phyloP scores from a whole-genome alignment of 2,329 filamentous ascomycete species.

The Sarocladium kiliense region DNA sequence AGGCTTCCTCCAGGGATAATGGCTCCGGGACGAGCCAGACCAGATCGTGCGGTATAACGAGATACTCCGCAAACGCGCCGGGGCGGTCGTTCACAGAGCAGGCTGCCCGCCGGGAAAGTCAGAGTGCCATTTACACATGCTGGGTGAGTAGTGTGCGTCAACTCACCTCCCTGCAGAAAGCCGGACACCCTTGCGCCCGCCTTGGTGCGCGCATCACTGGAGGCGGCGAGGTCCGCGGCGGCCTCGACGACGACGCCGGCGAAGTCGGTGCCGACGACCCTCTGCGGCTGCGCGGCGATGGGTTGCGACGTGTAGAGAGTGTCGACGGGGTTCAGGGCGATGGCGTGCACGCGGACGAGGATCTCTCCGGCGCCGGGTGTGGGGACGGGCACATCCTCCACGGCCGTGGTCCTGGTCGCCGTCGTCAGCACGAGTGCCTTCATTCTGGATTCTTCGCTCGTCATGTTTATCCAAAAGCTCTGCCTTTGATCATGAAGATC shows the following conservation, averaged over 20 bases:
- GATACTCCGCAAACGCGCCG: slow-evolving; percentile 39
- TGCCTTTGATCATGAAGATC: too few relatives aligned
- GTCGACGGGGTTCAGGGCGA: slow-evolving; percentile 24
- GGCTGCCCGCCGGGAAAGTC: slow-evolving; percentile 15
- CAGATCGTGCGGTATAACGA: slow-evolving; percentile 28
- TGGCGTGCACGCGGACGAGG: slow-evolving; percentile 18
- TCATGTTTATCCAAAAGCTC: too few relatives aligned
- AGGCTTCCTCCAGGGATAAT: slow-evolving; percentile 30
- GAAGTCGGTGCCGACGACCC: slow-evolving; percentile 35
- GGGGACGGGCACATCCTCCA: slow-evolving; percentile 16
- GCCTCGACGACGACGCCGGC: slow-evolving; percentile 25
- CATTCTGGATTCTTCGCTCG: slow-evolving; percentile 13
- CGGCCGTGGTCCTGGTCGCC: neutral
- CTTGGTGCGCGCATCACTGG: slow-evolving; percentile 14
- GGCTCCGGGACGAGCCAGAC: slow-evolving; percentile 28
- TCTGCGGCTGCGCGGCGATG: slow-evolving; percentile 21
- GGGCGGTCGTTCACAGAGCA: slow-evolving; percentile 35
- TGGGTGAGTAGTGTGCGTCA: too few relatives aligned
- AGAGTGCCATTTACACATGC: too few relatives aligned
- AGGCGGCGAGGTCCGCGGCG: slow-evolving; percentile 11
- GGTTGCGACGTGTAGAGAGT: slow-evolving; percentile 29
- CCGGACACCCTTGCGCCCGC: slow-evolving; percentile 30
- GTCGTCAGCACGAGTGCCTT: slow-evolving; percentile 19
- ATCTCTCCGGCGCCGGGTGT: slow-evolving; percentile 14
- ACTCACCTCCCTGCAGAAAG: slow-evolving; percentile 33